phyloP scores from a whole-genome alignment of 768 basidiomycete species.

The Hygrocybe punicea region DNA sequence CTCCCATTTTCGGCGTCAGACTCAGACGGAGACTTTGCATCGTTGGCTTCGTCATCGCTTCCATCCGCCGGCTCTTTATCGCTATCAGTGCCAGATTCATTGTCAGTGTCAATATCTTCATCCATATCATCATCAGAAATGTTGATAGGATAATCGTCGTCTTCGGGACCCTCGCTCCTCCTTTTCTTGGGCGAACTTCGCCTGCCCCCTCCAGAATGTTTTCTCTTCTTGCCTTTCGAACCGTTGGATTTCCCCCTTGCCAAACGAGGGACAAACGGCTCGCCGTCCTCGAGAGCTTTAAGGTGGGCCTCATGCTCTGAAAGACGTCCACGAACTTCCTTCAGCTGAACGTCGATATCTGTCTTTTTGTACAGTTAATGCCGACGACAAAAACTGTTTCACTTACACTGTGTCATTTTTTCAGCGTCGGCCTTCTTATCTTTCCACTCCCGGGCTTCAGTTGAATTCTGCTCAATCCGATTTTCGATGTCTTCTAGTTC shows the following conservation, averaged over 20 bases:
- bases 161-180: conserved; percentile 31
- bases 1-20: conserved; percentile 21
- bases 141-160: conserved; percentile 36
- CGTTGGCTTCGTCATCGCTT: conserved; percentile 20
- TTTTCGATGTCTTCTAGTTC: conserved; percentile 50
- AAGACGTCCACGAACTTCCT: conserved; percentile 34
- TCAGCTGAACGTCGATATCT: conserved; percentile 43
- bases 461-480: conserved; percentile 36
- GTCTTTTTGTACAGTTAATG: conserved; percentile 2
- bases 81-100: conserved; percentile 26
- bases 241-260: conserved; percentile 29
- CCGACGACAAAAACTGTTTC: background rate
- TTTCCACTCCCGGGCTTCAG: conserved; percentile 40
- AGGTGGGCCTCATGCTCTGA: conserved; percentile 46
- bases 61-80: conserved; percentile 23
- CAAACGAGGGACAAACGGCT: conserved; percentile 42
- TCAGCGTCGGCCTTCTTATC: conserved; percentile 41
- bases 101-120: conserved; percentile 11
- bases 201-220: conserved; percentile 41
- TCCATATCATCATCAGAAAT: conserved; percentile 21
- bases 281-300: conserved; percentile 44
- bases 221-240: conserved; percentile 47
- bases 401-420: conserved; percentile 41
- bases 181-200: conserved; percentile 45
- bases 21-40: conserved; percentile 13